Conservation (phyloP, 257 asterid genomes). For the Ilex aquifolium region DNA sequence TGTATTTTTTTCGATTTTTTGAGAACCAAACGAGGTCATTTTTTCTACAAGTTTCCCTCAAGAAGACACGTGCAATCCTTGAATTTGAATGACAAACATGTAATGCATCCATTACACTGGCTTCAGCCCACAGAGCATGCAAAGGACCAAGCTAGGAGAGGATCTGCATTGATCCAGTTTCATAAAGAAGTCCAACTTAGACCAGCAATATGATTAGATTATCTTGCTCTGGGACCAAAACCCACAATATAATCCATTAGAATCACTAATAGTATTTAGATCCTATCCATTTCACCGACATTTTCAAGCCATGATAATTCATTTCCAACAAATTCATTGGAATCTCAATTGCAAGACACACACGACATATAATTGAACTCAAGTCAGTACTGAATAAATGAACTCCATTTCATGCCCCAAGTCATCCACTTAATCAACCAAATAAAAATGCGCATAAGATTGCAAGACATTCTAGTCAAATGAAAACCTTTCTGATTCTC, state of each 20-base stretch:
- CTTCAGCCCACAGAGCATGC: neutral
- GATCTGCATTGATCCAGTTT: neutral
- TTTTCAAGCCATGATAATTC: neutral
- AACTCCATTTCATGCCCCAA: too few species aligned
- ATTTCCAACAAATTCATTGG: neutral
- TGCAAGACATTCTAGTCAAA: constrained; percentile 4
- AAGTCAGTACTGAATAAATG: too few species aligned
- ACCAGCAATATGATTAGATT: neutral
- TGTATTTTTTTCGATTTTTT: too few species aligned
- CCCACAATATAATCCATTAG: too few species aligned
- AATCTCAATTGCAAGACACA: neutral
- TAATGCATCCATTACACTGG: neutral
- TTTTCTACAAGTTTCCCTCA: too few species aligned
- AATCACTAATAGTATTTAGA: neutral
- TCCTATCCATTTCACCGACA: neutral
- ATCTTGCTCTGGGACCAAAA: neutral
- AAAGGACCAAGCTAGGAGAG: neutral
- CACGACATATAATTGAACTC: neutral
- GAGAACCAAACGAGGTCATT: too few species aligned
- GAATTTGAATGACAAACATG: neutral
- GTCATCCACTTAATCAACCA: neutral
- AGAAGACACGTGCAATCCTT: too few species aligned
- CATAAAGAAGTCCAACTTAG: neutral
- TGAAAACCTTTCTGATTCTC: constrained; percentile 65
- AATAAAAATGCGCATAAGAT: constrained; percentile 5